Conservation (phyloP, 257 asterid genomes). For the Perilla frutescens region DNA sequence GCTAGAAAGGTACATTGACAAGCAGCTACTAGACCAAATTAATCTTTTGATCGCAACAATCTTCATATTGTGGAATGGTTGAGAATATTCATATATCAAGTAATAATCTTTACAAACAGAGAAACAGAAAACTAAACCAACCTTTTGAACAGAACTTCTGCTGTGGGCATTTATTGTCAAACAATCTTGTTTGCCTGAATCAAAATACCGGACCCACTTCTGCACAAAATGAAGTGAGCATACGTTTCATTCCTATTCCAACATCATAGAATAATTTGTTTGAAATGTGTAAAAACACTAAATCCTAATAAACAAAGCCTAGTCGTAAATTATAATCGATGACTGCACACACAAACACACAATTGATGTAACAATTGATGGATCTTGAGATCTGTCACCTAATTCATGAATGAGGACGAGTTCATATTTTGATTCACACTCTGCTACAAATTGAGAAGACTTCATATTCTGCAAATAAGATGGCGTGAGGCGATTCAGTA, state of each 20-base stretch:
- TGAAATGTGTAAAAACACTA: neutral
- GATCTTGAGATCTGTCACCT: too few species aligned
- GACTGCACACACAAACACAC: neutral
- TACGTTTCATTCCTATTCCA: constrained; percentile 16
- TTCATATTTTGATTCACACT: too few species aligned
- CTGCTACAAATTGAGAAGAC: too few species aligned
- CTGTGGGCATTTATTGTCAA: constrained; percentile 89
- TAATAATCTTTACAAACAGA: constrained; percentile 7
- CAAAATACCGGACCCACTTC: constrained; percentile 77
- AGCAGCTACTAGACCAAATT: neutral
- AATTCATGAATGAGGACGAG: too few species aligned
- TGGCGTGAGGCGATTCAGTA: too few species aligned
- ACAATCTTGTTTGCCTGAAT: constrained; percentile 76
- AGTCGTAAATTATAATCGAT: neutral
- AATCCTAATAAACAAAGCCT: neutral
- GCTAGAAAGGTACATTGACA: constrained; percentile 24
- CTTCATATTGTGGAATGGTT: neutral
- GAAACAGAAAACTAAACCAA: constrained; percentile 40
- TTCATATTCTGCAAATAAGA: too few species aligned
- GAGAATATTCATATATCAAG: neutral
- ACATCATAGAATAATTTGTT: neutral
- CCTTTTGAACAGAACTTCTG: constrained; percentile 85
- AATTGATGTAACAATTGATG: neutral
- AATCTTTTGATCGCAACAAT: too few species aligned
- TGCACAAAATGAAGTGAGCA: constrained; percentile 44